phyloP scores from a whole-genome alignment of 1,284 basidiomycete genomes.

The Melanopsichium pennsylvanicum region DNA sequence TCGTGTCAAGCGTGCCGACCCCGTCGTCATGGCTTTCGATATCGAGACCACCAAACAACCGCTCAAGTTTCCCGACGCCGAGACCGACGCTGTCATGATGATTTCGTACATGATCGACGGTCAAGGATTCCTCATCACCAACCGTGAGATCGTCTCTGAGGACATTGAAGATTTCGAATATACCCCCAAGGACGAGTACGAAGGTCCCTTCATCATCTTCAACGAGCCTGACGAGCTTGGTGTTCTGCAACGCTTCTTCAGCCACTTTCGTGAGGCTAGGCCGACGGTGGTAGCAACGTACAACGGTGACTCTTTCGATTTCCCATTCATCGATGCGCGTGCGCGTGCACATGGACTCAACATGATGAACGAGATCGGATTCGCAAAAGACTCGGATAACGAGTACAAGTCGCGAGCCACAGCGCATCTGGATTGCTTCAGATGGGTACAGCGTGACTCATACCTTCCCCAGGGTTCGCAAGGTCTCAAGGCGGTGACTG shows the following conservation, averaged over 20 bases:
- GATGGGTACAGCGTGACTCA: slow-evolving; percentile 99
- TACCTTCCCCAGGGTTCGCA: slow-evolving; percentile 98
- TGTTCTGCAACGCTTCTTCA: slow-evolving; percentile 80
- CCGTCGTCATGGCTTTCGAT: slow-evolving; percentile 98
- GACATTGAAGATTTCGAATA: slow-evolving; percentile 99
- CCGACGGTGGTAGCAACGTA: slow-evolving; percentile 98
- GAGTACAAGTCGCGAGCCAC: slow-evolving; percentile 95
- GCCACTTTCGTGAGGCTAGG: slow-evolving; percentile 87
- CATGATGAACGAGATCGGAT: slow-evolving; percentile 95
- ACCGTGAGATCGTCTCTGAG: slow-evolving; percentile 94
- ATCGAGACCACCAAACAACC: slow-evolving; percentile 99
- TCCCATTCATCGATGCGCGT: slow-evolving; percentile 92
- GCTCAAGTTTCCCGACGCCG: slow-evolving; percentile 96
- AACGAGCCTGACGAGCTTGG: slow-evolving; percentile 90
- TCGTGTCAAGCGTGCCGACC: slow-evolving; percentile 96
- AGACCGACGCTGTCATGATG: slow-evolving; percentile 99
- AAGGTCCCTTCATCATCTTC: slow-evolving; percentile 94
- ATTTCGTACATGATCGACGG: slow-evolving; percentile 98
- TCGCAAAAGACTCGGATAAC: slow-evolving; percentile 87
- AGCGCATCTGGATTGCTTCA: slow-evolving; percentile 98
- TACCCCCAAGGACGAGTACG: slow-evolving; percentile 96
- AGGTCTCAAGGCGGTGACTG: slow-evolving; percentile 97
- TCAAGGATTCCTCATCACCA: slow-evolving; percentile 96
- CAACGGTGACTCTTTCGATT: slow-evolving; percentile 99
- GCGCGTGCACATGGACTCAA: slow-evolving; percentile 89